These are phyloP conservation scores for Sporisorium graminicola DNA, from an alignment of 1,284 basidiomycete genomes.

Conservation along the genomic window DNA sequence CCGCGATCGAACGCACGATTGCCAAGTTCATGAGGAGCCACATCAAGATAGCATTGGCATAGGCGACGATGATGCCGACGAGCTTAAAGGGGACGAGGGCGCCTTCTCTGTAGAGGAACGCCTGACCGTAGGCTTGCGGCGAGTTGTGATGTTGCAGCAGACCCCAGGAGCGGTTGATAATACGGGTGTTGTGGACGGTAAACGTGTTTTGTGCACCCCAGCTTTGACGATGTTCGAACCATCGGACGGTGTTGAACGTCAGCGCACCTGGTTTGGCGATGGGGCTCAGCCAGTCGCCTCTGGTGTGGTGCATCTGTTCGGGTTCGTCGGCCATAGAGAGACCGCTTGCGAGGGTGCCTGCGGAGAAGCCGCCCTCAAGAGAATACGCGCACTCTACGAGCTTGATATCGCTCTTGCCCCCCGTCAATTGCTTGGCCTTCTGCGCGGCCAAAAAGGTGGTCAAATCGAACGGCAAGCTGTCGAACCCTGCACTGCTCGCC, in stretches of 20 bases:
- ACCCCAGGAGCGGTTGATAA: conserved; percentile 84
- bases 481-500: conserved; percentile 79
- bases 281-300: conserved; percentile 45
- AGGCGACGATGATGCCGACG: conserved; percentile 71
- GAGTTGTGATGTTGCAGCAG: conserved; percentile 73
- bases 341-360: conserved; percentile 78
- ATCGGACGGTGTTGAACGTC: conserved; percentile 73
- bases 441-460: conserved; percentile 75
- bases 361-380: conserved; percentile 75
- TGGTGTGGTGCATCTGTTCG: conserved; percentile 22
- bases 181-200: conserved; percentile 75
- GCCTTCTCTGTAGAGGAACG: conserved; percentile 84
- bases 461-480: conserved; percentile 76
- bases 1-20: conserved; percentile 9
- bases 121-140: conserved; percentile 56
- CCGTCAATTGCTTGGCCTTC: conserved; percentile 72
- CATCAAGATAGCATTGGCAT: conserved; percentile 70
- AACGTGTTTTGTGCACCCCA: conserved; percentile 78
- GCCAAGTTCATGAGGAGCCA: conserved; percentile 41
- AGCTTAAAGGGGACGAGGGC: conserved; percentile 72
- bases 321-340: conserved; percentile 69
- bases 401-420: conserved; percentile 62
- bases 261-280: conserved; percentile 64
- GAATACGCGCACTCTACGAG: conserved; percentile 70
- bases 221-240: conserved; percentile 72